Conservation (phyloP, 2,329 filamentous ascomycete species). For the Verticillium nubilum region DNA sequence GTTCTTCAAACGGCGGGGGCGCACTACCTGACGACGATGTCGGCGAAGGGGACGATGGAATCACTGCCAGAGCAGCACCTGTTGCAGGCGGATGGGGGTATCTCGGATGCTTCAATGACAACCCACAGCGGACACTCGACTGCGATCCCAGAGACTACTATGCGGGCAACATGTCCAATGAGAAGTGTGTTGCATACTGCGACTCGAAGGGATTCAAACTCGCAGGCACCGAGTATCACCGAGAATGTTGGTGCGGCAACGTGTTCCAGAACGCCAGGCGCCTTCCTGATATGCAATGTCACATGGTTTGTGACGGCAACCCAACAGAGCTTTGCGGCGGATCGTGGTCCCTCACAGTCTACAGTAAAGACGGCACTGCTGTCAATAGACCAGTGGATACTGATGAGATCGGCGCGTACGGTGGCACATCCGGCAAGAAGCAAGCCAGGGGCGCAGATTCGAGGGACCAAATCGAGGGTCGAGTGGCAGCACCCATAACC, state of each 20-base stretch:
- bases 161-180: slow-evolving; percentile 37
- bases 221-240: slow-evolving; percentile 43
- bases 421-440: background rate
- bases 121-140: slow-evolving; percentile 9
- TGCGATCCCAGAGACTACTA: slow-evolving; percentile 19
- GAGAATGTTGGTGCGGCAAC: slow-evolving; percentile 47
- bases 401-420: background rate
- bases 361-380: slow-evolving; percentile 9
- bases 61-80: background rate
- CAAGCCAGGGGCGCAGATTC: background rate
- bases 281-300: slow-evolving; percentile 7
- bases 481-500: background rate
- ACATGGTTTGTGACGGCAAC: slow-evolving; percentile 7
- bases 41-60: background rate
- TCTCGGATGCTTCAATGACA: slow-evolving; percentile 25
- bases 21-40: background rate
- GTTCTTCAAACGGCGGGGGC: background rate
- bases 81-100: slow-evolving; percentile 18
- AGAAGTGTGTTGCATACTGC: slow-evolving; percentile 44
- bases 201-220: slow-evolving; percentile 29
- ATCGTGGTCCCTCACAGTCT: slow-evolving; percentile 11
- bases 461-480: background rate
- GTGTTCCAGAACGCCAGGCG: slow-evolving; percentile 9
- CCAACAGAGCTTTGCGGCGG: slow-evolving; percentile 10
- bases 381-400: slow-evolving; percentile 4